These are phyloP conservation scores for Penicillium sp. DNA, from an alignment of 2,329 filamentous ascomycete species.

Conservation along the genomic window DNA sequence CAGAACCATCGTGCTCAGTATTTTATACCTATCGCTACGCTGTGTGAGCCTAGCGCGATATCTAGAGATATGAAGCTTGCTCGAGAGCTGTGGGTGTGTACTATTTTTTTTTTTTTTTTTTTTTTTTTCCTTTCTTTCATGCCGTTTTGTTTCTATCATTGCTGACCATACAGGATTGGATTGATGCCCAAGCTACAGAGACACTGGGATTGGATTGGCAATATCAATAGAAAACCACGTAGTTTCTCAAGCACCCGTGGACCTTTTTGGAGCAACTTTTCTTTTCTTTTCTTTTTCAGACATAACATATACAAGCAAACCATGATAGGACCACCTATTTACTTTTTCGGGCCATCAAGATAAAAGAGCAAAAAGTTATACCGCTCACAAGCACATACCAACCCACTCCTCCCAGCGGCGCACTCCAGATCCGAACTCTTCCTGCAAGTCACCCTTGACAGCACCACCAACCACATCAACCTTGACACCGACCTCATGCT, in stretches of 20 bases:
- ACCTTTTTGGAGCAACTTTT: background rate
- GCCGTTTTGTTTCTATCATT: background rate
- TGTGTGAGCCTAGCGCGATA: constrained; percentile 25
- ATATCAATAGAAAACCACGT: background rate
- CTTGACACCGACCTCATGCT: constrained; percentile 72
- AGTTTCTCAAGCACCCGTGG: background rate
- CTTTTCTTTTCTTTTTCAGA: background rate
- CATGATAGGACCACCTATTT: constrained; percentile 1
- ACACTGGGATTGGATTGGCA: constrained; percentile 16
- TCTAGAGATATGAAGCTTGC: constrained; percentile 34
- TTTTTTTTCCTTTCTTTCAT: no score
- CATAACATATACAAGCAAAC: constrained; percentile 2
- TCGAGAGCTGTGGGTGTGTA: constrained; percentile 39
- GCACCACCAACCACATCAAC: constrained; percentile 73
- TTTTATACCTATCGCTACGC: constrained; percentile 40
- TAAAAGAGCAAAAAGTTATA: background rate
- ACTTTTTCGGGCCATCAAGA: background rate
- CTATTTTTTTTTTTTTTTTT: background rate
- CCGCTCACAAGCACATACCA: constrained; percentile 64
- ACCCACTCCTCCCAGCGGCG: constrained; percentile 92
- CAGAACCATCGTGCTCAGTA: constrained; percentile 33
- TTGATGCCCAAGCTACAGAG: constrained; percentile 20
- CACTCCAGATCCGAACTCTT: constrained; percentile 64
- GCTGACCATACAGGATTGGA: constrained; percentile 20
- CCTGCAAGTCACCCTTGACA: constrained; percentile 57